Evolutionary conservation across 2,329 filamentous ascomycete genomes (phyloP).

Genomic region (Penicillium verrucosum): DNA sequence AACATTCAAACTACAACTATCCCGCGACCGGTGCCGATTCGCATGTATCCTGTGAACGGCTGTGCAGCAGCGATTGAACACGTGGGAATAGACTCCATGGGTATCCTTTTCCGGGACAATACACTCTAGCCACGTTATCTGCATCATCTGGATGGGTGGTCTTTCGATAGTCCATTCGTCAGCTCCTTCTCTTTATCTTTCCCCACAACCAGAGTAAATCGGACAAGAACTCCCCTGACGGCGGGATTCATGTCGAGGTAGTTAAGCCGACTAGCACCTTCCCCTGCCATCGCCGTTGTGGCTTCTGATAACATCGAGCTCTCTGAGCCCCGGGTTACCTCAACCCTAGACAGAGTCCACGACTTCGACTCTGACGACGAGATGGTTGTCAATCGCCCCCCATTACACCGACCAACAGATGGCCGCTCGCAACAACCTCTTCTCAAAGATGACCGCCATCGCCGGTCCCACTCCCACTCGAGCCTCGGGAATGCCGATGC

Average conservation of each 20-base stretch:
- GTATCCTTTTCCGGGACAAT: neutral
- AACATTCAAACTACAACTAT: neutral
- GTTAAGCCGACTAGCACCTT: neutral
- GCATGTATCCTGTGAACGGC: neutral
- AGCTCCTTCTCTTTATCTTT: conserved; percentile 11
- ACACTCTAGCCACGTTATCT: neutral
- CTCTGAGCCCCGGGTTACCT: conserved; percentile 21
- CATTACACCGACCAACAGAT: conserved; percentile 48
- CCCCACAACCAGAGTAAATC: conserved; percentile 1
- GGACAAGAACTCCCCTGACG: conserved; percentile 5
- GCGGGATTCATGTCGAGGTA: conserved; percentile 8
- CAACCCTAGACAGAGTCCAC: conserved; percentile 36
- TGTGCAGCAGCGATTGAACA: conserved; percentile 1
- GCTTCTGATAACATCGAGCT: conserved; percentile 31
- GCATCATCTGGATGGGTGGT: conserved; percentile 10
- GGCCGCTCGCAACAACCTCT: conserved; percentile 54
- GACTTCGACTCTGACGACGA: conserved; percentile 44
- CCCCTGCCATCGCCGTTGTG: conserved; percentile 26
- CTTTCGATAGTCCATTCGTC: neutral
- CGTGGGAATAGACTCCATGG: conserved; percentile 5
- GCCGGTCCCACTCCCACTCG: conserved; percentile 32
- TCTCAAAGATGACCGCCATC: conserved; percentile 48
- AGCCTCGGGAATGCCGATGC: conserved; percentile 29
- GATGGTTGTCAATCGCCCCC: conserved; percentile 46
- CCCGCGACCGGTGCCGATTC: neutral